These are phyloP conservation scores for Hypoxylon rickii DNA, from an alignment of 495 filamentous ascomycete genomes.

Conservation along the genomic window DNA sequence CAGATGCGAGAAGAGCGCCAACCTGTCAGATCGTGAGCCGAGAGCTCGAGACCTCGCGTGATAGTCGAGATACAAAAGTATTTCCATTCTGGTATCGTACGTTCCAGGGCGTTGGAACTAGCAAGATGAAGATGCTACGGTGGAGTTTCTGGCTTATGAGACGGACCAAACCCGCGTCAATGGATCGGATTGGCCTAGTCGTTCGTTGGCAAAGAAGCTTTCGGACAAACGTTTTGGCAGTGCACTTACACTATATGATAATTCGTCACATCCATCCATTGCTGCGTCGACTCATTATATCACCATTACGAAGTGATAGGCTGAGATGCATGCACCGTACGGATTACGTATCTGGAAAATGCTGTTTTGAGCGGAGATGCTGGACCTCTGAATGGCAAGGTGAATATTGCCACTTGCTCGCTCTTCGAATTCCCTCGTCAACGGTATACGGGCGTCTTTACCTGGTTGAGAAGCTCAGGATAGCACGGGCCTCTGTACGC, in stretches of 20 bases:
- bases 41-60: constrained; percentile 23
- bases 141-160: constrained; percentile 14
- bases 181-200: constrained; percentile 18
- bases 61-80: constrained; percentile 10
- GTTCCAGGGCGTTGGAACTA: constrained; percentile 29
- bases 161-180: constrained; percentile 8
- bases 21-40: constrained; percentile 3
- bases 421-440: constrained; percentile 27
- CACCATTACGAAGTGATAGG: too few relatives aligned
- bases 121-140: constrained; percentile 18
- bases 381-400: too few relatives aligned
- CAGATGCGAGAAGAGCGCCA: constrained; percentile 5
- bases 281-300: neutral
- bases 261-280: too few relatives aligned
- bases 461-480: constrained; percentile 27
- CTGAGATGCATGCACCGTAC: too few relatives aligned
- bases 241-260: constrained; percentile 10
- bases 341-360: neutral
- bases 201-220: neutral
- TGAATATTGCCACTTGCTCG: constrained; percentile 19
- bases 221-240: constrained; percentile 24
- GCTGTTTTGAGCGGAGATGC: constrained; percentile 12
- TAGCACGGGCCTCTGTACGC: constrained; percentile 31
- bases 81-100: constrained; percentile 26
- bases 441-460: constrained; percentile 23